Conservation (phyloP, 2,329 filamentous ascomycete species). For the Diaporthe citrichinensis region DNA sequence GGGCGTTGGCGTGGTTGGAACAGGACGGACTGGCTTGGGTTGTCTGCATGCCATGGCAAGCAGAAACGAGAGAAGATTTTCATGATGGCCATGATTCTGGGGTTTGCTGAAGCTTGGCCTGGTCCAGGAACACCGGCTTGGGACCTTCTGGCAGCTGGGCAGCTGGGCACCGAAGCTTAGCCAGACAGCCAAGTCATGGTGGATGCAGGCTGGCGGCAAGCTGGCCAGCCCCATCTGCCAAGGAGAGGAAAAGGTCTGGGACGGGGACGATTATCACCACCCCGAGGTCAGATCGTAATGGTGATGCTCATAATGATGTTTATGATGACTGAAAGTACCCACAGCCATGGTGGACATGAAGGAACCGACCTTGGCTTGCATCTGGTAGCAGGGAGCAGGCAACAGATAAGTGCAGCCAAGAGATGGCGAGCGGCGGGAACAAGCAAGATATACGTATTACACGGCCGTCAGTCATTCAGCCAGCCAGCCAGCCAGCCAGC, state of each 20-base stretch:
- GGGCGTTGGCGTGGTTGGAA: neutral
- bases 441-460: neutral
- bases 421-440: neutral
- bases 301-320: constrained; percentile 2
- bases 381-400: neutral
- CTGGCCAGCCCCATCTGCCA: neutral
- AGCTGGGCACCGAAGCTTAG: constrained; percentile 28
- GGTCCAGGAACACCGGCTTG: neutral
- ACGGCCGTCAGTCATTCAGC: neutral
- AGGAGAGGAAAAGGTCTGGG: neutral
- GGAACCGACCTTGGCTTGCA: neutral
- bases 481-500: neutral
- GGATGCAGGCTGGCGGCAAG: neutral
- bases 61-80: neutral
- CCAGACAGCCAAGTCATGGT: constrained; percentile 24
- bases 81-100: neutral
- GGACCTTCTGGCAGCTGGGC: neutral
- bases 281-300: neutral
- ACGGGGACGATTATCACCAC: neutral
- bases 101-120: constrained; percentile 18
- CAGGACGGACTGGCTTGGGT: neutral
- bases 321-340: neutral
- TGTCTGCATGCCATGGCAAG: neutral
- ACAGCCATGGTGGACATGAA: neutral
- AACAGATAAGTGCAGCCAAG: neutral